Evolutionary conservation across 1,284 basidiomycete genomes (phyloP).

Genomic region (Pholiota adiposa): DNA sequence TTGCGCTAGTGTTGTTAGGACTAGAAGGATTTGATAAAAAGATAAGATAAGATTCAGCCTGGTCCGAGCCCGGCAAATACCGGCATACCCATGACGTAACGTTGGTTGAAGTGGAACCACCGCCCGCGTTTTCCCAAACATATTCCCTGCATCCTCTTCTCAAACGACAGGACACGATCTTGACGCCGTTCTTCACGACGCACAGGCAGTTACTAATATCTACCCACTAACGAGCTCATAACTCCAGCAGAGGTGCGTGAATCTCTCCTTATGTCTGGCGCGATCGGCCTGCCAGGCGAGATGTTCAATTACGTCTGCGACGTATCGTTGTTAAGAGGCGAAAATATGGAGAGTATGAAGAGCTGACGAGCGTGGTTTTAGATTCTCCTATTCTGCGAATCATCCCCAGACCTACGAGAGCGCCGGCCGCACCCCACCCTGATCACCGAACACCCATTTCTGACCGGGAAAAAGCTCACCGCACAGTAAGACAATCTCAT

Average conservation of each 20-base stretch:
- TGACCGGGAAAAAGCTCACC: neutral
- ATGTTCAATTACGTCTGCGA: neutral
- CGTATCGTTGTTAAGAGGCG: neutral
- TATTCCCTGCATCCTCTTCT: neutral
- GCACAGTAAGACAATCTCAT: slow-evolving; percentile 7
- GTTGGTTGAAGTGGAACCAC: slow-evolving; percentile 4
- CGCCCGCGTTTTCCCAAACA: neutral
- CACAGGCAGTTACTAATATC: neutral
- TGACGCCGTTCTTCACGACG: neutral
- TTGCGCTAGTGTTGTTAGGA: neutral
- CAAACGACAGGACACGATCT: neutral
- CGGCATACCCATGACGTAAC: slow-evolving; percentile 1
- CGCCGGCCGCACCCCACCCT: neutral
- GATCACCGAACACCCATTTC: neutral
- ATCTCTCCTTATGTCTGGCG: neutral
- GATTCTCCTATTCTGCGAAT: slow-evolving; percentile 14
- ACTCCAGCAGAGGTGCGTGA: neutral
- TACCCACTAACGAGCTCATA: neutral
- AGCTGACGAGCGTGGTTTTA: neutral
- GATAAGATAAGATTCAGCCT: neutral
- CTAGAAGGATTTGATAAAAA: neutral
- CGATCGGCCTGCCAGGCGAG: neutral
- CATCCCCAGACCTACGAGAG: slow-evolving; percentile 9
- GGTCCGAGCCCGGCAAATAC: neutral
- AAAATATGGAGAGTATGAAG: slow-evolving; percentile 1